A percentile compares a stretch with the other conserved stretches of the same genome.
Evolutionary conservation across 1,284 basidiomycete genomes (phyloP).

Genomic region (Apiotrichum akiyoshidainum): DNA sequence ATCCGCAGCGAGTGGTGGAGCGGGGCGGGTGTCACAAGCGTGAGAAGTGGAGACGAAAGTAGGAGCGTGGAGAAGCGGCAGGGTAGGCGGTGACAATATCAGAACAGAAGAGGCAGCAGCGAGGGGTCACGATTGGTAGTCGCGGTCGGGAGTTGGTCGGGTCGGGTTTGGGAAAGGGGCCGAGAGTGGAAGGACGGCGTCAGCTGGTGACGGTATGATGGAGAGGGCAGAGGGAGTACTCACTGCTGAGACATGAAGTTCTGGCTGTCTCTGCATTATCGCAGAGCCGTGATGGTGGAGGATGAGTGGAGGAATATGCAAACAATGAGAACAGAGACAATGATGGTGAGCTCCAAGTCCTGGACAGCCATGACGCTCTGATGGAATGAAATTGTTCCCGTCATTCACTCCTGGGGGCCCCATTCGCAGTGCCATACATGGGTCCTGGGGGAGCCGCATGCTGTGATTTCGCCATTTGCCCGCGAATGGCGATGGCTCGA

Average conservation of each 20-base stretch:
- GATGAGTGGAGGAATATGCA: not conserved
- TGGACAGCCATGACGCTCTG: too few relatives aligned
- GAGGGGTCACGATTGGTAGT: too few relatives aligned
- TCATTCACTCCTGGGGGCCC: not conserved
- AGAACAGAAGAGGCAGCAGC: too few relatives aligned
- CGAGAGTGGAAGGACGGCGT: not conserved
- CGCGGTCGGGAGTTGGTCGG: too few relatives aligned
- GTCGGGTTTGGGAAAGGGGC: not conserved
- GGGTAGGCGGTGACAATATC: too few relatives aligned
- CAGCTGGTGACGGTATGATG: not conserved
- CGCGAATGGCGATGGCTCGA: too few relatives aligned
- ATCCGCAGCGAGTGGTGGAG: too few relatives aligned
- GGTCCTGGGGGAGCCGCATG: not conserved
- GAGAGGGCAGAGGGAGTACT: not conserved
- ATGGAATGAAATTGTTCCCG: too few relatives aligned
- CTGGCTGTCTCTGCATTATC: constrained; percentile 6
- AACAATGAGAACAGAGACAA: not conserved
- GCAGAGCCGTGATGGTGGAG: not conserved
- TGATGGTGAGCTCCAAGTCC: too few relatives aligned
- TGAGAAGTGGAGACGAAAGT: too few relatives aligned
- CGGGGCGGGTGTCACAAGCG: too few relatives aligned
- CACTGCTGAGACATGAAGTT: constrained; percentile 7
- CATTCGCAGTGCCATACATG: not conserved
- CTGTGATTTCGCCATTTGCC: not conserved
- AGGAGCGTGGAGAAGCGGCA: too few relatives aligned